These are phyloP conservation scores for Emergomyces africanus DNA, from an alignment of 2,329 filamentous ascomycete species.

Conservation along the genomic window DNA sequence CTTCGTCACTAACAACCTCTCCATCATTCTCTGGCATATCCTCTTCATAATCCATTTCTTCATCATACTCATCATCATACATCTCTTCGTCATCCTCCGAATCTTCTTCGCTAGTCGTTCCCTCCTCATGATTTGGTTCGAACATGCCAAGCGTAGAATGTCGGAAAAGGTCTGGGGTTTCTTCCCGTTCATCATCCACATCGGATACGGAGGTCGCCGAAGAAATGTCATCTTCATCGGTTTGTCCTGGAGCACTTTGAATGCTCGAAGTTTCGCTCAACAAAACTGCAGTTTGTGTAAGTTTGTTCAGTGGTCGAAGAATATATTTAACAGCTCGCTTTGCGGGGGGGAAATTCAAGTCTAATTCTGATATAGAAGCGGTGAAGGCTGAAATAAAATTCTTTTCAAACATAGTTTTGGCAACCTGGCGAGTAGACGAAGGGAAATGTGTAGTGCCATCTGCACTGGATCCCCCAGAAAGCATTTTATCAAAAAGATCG, in stretches of 20 bases:
- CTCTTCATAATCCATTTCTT: slow-evolving; percentile 89
- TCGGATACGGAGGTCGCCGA: slow-evolving; percentile 84
- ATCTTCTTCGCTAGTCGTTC: slow-evolving; percentile 57
- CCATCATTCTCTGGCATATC: slow-evolving; percentile 67
- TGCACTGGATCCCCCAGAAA: slow-evolving; percentile 63
- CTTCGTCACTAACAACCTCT: slow-evolving; percentile 80
- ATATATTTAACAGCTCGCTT: slow-evolving; percentile 96
- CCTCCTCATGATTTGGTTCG: slow-evolving; percentile 67
- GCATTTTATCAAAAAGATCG: slow-evolving; percentile 86
- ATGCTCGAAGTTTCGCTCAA: slow-evolving; percentile 73
- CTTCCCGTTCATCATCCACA: slow-evolving; percentile 72
- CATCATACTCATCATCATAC: slow-evolving; percentile 78
- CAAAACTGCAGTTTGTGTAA: slow-evolving; percentile 77
- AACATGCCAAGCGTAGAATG: slow-evolving; percentile 94
- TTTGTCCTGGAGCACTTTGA: slow-evolving; percentile 51
- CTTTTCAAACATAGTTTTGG: slow-evolving; percentile 97
- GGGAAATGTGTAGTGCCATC: slow-evolving; percentile 34
- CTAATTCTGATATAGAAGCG: slow-evolving; percentile 84
- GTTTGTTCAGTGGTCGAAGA: slow-evolving; percentile 69
- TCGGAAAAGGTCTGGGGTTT: slow-evolving; percentile 92
- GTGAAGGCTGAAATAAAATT: slow-evolving; percentile 84
- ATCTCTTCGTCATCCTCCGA: slow-evolving; percentile 71
- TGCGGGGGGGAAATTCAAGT: slow-evolving; percentile 84
- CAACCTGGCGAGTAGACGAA: slow-evolving; percentile 66
- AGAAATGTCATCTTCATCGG: slow-evolving; percentile 75